These are phyloP conservation scores for Talaromyces liani DNA, from an alignment of 495 filamentous ascomycete species.

Conservation along the genomic window DNA sequence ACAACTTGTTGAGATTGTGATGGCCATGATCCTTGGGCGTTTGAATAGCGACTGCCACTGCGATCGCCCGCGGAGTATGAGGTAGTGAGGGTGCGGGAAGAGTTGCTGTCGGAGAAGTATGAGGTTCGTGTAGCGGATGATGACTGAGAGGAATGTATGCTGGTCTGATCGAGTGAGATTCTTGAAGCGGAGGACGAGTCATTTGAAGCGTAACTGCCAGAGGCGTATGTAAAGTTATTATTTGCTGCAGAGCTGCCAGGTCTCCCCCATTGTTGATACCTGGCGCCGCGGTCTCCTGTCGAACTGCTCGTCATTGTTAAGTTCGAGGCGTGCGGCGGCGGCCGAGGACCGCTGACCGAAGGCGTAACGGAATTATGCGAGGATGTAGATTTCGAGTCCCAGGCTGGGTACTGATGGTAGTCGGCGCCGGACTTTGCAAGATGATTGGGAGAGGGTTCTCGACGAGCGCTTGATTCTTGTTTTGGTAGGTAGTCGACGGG, in stretches of 20 bases:
- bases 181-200: slow-evolving; percentile 64
- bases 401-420: slow-evolving; percentile 84
- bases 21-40: slow-evolving; percentile 22
- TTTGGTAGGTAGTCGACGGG: slow-evolving; percentile 70
- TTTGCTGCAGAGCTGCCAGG: slow-evolving; percentile 48
- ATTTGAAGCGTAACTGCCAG: slow-evolving; percentile 57
- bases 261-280: slow-evolving; percentile 68
- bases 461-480: slow-evolving; percentile 56
- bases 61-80: slow-evolving; percentile 33
- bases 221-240: slow-evolving; percentile 54
- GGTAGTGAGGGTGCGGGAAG: slow-evolving; percentile 50
- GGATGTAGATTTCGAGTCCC: slow-evolving; percentile 44
- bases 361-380: slow-evolving; percentile 41
- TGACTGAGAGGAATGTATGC: slow-evolving; percentile 54
- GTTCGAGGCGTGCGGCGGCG: slow-evolving; percentile 57
- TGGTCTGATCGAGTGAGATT: slow-evolving; percentile 62
- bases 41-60: slow-evolving; percentile 25
- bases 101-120: slow-evolving; percentile 55
- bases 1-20: slow-evolving; percentile 39
- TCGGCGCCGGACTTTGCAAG: slow-evolving; percentile 70
- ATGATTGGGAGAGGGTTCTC: slow-evolving; percentile 73
- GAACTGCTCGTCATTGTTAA: slow-evolving; percentile 56
- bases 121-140: slow-evolving; percentile 55
- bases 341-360: slow-evolving; percentile 60
- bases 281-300: slow-evolving; percentile 58